Percentiles rank a stretch among this genome's conserved stretches.
phyloP scores from a whole-genome alignment of 2,329 filamentous ascomycete genomes.

The Chlorencoelia australis region DNA sequence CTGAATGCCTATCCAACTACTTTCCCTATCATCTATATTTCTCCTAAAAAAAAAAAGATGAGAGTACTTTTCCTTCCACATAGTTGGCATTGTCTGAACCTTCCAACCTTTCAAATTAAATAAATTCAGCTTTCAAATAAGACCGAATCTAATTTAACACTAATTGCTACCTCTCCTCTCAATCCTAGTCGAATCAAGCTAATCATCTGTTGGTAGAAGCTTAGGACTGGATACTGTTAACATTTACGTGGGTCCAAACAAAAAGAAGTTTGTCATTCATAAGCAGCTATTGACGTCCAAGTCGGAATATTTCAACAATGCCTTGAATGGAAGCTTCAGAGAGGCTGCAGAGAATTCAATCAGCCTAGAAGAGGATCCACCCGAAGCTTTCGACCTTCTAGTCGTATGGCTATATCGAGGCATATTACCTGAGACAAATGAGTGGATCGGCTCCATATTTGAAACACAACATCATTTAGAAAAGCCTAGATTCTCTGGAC shows the following conservation, averaged over 20 bases:
- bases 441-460: not conserved
- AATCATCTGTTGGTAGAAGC: constrained; percentile 11
- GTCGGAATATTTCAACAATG: constrained; percentile 19
- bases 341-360: constrained; percentile 14
- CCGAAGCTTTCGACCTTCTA: constrained; percentile 13
- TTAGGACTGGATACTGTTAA: constrained; percentile 15
- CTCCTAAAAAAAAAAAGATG: too few relatives aligned
- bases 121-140: not conserved
- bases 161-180: not conserved
- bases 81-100: too few relatives aligned
- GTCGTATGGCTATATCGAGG: constrained; percentile 17
- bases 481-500: too few relatives aligned
- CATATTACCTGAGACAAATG: constrained; percentile 4
- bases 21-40: too few relatives aligned
- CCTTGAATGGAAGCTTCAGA: constrained; percentile 15
- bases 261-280: constrained; percentile 16
- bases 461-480: not conserved
- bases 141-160: not conserved
- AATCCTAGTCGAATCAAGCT: too few relatives aligned
- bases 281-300: constrained; percentile 17
- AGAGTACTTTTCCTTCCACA: too few relatives aligned
- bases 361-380: constrained; percentile 11
- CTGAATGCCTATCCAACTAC: too few relatives aligned
- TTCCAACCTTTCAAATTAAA: too few relatives aligned
- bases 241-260: constrained; percentile 16